Base-by-base conservation (phyloP, 257 asterid genomes). In the Nyctanthes arbortristis region DNA sequence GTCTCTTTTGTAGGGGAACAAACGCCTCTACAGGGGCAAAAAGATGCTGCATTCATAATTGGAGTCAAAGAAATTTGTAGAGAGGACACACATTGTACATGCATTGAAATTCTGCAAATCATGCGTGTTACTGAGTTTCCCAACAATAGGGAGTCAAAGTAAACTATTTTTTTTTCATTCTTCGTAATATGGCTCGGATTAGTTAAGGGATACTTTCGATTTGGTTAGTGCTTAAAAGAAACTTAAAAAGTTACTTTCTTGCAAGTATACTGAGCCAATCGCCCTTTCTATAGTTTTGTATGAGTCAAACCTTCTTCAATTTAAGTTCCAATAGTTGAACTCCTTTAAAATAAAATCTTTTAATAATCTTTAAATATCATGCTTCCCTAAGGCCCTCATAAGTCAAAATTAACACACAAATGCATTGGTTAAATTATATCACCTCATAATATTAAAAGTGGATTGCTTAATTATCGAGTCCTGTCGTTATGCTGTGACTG, bases 381-480 rank as follows among this genome's bases (percentile, higher is more conserved):
- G 10, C 10, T 22, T 20, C 4, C 59, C 24, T 20, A 24, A 37
- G 25, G 35, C 25, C 25, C 32, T 8, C 4, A 64, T 12, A 64
- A 52, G 61, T 43, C 67, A 59, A 59, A 29, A 39, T 30, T 31
- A 35, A 37, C 24, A 20, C 28, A 27, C 63, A 74, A 67, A 74
- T 61, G 73, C 70, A 67, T 66, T 67, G 79, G 71, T 75, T 67
- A 55, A 71, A 22, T 37, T 16, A 43, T 40, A 8, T n/a, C n/a
- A n/a, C n/a, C n/a, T n/a, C n/a, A n/a, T n/a, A n/a, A n/a, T 56
- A 65, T 24, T 69, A 49, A 40, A n/a, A 69, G 81, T 80, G 75
- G 72, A 67, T 69, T 66, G 78, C n/a, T n/a, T n/a, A n/a, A n/a
- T n/a, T n/a, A n/a, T n/a, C n/a, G n/a, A n/a, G n/a, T n/a, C n/a